These are phyloP conservation scores for Leishmania tropica DNA, from an alignment of 208 protist genomes.

Conservation along the genomic window DNA sequence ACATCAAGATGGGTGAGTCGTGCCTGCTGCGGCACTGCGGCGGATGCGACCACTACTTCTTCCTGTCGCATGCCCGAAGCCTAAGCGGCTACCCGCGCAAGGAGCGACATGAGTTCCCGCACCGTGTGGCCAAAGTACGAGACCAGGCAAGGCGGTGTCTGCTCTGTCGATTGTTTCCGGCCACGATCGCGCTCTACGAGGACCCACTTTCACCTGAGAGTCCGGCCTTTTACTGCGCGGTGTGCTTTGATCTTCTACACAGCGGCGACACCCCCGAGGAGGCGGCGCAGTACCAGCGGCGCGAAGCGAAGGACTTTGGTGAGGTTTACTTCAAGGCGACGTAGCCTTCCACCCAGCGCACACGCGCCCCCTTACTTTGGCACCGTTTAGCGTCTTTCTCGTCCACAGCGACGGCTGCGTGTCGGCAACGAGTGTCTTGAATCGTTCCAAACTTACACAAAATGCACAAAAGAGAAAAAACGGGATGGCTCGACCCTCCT, in stretches of 20 bases:
- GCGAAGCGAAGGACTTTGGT: conserved; percentile 28
- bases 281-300: conserved; percentile 42
- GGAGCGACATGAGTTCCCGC: conserved; percentile 53
- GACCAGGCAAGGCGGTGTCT: conserved; percentile 51
- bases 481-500: not conserved
- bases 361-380: not conserved
- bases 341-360: not conserved
- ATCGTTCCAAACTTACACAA: not conserved
- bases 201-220: conserved; percentile 49
- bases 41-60: conserved; percentile 83
- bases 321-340: conserved; percentile 46
- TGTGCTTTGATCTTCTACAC: conserved; percentile 77
- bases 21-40: conserved; percentile 70
- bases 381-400: not conserved
- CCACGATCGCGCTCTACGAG: conserved; percentile 69
- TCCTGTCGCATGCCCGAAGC: conserved; percentile 41
- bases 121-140: conserved; percentile 48
- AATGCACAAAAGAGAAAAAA: not conserved
- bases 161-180: conserved; percentile 62
- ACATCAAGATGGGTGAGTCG: conserved; percentile 66
- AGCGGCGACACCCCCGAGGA: conserved; percentile 48
- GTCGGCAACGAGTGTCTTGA: conserved; percentile 1
- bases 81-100: conserved; percentile 40
- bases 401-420: not conserved
- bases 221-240: conserved; percentile 63